Base-by-base conservation (phyloP, 202 grass and related monocot genomes). In the Carex sylvatica region DNA sequence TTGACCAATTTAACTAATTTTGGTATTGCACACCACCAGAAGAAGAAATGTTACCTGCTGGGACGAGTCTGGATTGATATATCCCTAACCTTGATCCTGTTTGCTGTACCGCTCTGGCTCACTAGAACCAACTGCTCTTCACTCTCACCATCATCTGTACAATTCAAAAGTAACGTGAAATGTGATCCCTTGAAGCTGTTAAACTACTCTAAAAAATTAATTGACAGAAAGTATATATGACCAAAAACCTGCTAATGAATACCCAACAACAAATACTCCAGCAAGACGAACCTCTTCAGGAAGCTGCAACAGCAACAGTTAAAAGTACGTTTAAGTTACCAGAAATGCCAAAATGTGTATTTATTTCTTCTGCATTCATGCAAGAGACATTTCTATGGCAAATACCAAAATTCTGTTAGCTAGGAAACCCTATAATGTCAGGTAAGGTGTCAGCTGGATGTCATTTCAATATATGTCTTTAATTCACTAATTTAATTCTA, bases 51-150 rank as follows among this genome's bases (percentile, higher is more conserved):
- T 85, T 89, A 99, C 96, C 71, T 92, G 15, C 87, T 64, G 1
- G 0, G 0, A 79, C 96, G 93, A 78, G 86, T 83, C 83, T 87
- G 88, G 71, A 99, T 87, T 42, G 96, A 84, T 93, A 95, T 87
- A 83, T 95, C 96, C 70, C 84, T 87, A 71, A 99, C 93, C 83
- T 93, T 99, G 80, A 99, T 90, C 87, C 96, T 99, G 86, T 99
- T 96, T 81, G 83, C 86, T n/a, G 86, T 95, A 14, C 91, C 93
- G 66, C 96, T 93, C 40, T 99, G 93, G 81, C 96, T 99, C 86
- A 99, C 93, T 69, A 99, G 82, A 92, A 93, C 93, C 55, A 99
- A 82, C 74, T 99, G 93, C 70, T 95, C 93, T 22, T 96, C 96
- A 55, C 88, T 96, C 87, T 87, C 88, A 62, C 89, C 88, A 4